Evolutionary conservation across 2,329 filamentous ascomycete species (phyloP), one percentile per base, ranked within the genome.

Genomic region (Ceratocystis cubensis): DNA sequence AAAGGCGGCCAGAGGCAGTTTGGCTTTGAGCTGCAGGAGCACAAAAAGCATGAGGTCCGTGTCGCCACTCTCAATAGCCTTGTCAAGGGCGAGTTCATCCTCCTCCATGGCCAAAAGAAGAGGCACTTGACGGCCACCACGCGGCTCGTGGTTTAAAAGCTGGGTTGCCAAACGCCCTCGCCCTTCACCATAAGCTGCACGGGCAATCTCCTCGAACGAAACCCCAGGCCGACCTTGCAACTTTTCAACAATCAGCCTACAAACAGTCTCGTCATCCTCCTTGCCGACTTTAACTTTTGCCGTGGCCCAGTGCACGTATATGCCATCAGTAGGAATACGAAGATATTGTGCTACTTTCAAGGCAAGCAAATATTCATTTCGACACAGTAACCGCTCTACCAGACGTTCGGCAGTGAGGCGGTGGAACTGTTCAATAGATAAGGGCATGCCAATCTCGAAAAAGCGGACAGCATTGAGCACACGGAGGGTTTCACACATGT

Each of bases 231-330:
- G 96, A 45, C 89, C 91, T 0, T 88, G 84, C 0, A 99, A 81
- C 71, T 91, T 89, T 71, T 91, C 86, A 8, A 97, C 92, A 15
- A 99, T 90, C 64, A 92, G 80, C 41, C 85, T 84, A 75, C 92
- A 96, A 53, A 96, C 90, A 0, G 86, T 85, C 59, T 96, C 91
- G 72, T 97, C 94, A 69, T 96, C 88, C 69, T 91, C 91, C 0
- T 85, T 82, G 0, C 92, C 92, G 2, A 88, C 79, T 30, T 91
- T 88, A 3, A 97, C 93, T 75, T 97, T 99, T 73, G 94, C 88
- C 20, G 88, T 93, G 1, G 94, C 94, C 94, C 94, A 99, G 74
- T 96, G 92, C 0, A 96, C 91, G 72, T 96, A 96, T 68, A 99
- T 96, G 65, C 86, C 85, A 74, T 95, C 91, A 0, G 91, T 88